phyloP scores from a whole-genome alignment of 805 yeast species.

The Sugiyamaella valdiviana region DNA sequence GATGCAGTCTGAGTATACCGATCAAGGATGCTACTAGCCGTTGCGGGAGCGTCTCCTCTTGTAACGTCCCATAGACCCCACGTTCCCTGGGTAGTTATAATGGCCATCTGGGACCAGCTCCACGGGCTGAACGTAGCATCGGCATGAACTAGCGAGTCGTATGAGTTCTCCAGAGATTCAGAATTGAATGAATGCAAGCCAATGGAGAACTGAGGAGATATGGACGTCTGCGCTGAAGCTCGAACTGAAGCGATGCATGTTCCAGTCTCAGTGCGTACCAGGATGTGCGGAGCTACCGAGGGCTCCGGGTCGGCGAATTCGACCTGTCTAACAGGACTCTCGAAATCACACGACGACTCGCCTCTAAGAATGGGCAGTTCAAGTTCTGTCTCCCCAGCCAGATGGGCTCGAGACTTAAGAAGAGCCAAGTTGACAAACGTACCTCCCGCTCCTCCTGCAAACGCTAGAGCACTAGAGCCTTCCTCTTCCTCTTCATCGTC shows the following conservation, averaged over 20 bases:
- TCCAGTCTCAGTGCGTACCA: conserved; percentile 16
- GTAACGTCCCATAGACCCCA: conserved; percentile 34
- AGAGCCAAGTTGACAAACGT: neutral
- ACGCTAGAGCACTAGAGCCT: conserved; percentile 3
- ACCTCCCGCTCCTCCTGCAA: conserved; percentile 7
- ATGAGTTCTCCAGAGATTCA: conserved; percentile 2
- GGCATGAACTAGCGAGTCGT: conserved; percentile 17
- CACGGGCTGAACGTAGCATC: conserved; percentile 37
- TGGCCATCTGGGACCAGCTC: conserved; percentile 27
- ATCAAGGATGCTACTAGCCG: neutral
- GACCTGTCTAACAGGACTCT: conserved; percentile 12
- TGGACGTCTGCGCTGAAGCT: neutral
- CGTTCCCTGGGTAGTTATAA: conserved; percentile 41
- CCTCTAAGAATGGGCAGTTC: conserved; percentile 4
- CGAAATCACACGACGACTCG: conserved; percentile 6
- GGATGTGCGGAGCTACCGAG: conserved; percentile 11
- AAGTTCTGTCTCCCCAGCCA: neutral
- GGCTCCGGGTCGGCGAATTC: conserved; percentile 16
- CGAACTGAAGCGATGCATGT: conserved; percentile 1
- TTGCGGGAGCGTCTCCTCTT: neutral
- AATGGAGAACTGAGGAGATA: neutral
- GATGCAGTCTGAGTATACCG: conserved; percentile 3
- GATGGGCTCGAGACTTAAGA: neutral
- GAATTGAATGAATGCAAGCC: neutral
- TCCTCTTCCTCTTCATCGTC: neutral